These are phyloP conservation scores for Botrytis elliptica DNA, from an alignment of 2,329 filamentous ascomycete species.

Conservation along the genomic window DNA sequence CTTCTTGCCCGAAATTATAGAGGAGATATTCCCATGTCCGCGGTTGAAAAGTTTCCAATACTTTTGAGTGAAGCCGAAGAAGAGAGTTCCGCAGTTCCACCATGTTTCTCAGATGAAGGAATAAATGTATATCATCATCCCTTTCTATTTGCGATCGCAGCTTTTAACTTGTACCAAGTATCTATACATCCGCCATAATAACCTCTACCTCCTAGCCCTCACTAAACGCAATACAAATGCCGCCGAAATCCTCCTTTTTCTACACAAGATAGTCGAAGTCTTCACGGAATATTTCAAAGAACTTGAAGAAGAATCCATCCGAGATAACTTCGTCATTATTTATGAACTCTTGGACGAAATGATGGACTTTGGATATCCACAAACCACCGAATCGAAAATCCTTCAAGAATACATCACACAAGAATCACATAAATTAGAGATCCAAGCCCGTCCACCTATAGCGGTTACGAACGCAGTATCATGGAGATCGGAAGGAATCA, in stretches of 20 bases:
- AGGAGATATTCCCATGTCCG: constrained; percentile 98
- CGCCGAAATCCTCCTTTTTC: constrained; percentile 94
- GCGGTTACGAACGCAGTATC: constrained; percentile 98
- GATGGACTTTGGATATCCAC: constrained; percentile 99
- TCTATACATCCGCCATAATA: constrained; percentile 98
- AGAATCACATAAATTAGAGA: constrained; percentile 96
- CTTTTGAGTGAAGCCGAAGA: constrained; percentile 98
- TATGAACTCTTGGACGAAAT: constrained; percentile 99
- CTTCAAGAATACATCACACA: constrained; percentile 99
- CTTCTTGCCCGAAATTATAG: constrained; percentile 97
- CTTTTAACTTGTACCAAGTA: constrained; percentile 57
- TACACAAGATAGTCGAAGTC: constrained; percentile 97
- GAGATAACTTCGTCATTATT: constrained; percentile 99
- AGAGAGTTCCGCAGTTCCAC: constrained; percentile 94
- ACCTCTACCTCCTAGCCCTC: constrained; percentile 94
- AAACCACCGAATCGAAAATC: constrained; percentile 98
- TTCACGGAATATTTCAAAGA: constrained; percentile 99
- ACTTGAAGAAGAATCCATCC: constrained; percentile 95
- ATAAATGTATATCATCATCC: constrained; percentile 71
- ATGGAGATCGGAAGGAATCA: constrained; percentile 96
- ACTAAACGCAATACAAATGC: constrained; percentile 99
- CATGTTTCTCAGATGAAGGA: constrained; percentile 97
- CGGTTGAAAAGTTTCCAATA: constrained; percentile 95
- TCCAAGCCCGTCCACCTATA: constrained; percentile 93
- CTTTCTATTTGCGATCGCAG: constrained; percentile 13